phyloP scores from a whole-genome alignment of 176 grass and related monocot genomes.

The Neostapfia colusana region DNA sequence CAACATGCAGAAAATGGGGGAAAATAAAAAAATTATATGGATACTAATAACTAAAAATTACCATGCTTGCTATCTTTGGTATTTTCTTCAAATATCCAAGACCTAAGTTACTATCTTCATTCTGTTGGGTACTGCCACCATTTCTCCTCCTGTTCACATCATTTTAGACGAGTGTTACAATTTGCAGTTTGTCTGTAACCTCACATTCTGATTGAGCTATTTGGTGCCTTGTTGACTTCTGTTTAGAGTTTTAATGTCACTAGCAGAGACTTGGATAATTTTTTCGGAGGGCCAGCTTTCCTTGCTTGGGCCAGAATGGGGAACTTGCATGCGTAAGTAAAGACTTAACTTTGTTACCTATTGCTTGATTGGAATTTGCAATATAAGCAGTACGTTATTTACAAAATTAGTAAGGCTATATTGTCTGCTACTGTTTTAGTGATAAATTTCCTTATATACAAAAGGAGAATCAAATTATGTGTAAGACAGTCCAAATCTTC shows the following conservation, averaged over 20 bases:
- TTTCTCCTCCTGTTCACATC: neutral
- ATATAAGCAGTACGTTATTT: neutral
- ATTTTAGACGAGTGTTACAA: neutral
- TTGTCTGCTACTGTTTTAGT: neutral
- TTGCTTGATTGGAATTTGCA: slow-evolving; percentile 12
- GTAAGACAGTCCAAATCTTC: neutral
- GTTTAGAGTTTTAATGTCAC: slow-evolving; percentile 83
- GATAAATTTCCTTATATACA: neutral
- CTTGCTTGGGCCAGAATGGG: slow-evolving; percentile 99
- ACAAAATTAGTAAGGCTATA: slow-evolving; percentile 22
- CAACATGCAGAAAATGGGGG: neutral
- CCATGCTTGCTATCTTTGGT: neutral
- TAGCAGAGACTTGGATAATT: slow-evolving; percentile 69
- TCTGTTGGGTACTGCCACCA: neutral
- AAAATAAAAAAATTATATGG: neutral
- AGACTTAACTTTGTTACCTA: slow-evolving; percentile 6
- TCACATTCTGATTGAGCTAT: neutral
- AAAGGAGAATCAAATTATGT: neutral
- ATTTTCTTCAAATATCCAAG: slow-evolving; percentile 4
- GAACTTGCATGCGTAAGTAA: slow-evolving; percentile 86
- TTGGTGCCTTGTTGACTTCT: slow-evolving; percentile 37
- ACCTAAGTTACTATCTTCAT: slow-evolving; percentile 22
- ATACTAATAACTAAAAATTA: neutral
- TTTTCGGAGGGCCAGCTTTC: slow-evolving; percentile 96
- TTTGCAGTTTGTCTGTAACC: slow-evolving; percentile 16